Evolutionary conservation across 257 asterid species (phyloP).

Genomic region (Jacaranda copaia): DNA sequence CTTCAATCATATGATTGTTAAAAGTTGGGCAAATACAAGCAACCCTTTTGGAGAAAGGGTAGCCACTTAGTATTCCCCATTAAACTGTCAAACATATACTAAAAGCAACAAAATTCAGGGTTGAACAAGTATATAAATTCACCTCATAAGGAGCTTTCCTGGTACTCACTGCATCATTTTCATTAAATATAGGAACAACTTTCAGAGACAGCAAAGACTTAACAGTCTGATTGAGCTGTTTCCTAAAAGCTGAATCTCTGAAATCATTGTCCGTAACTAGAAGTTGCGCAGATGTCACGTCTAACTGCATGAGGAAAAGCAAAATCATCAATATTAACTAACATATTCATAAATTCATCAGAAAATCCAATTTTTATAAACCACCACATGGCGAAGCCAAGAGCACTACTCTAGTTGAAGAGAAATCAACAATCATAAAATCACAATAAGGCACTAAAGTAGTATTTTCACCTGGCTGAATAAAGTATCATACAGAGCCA

Average conservation of each 20-base stretch:
- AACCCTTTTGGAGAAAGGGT: background rate
- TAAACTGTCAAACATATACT: constrained; percentile 17
- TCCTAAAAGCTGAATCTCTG: constrained; percentile 71
- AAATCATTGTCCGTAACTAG: constrained; percentile 89
- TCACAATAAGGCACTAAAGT: background rate
- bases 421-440: background rate
- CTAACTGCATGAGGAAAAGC: constrained; percentile 57
- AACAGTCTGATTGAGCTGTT: constrained; percentile 75
- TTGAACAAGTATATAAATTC: constrained; percentile 25
- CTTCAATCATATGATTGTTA: too few species aligned
- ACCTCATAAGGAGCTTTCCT: constrained; percentile 89
- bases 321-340: constrained; percentile 18
- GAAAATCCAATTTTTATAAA: background rate
- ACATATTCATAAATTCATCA: background rate
- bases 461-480: constrained; percentile 80
- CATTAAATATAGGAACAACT: constrained; percentile 85
- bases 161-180: constrained; percentile 91
- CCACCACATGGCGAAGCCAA: background rate
- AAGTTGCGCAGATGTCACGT: constrained; percentile 81
- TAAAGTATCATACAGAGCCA: constrained; percentile 93
- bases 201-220: constrained; percentile 62
- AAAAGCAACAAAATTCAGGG: constrained; percentile 15
- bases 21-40: too few species aligned
- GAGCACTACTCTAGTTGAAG: background rate
- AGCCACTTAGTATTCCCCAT: background rate